Percentiles rank a stretch among this genome's conserved stretches.
Evolutionary conservation across 805 yeast species (phyloP).

Genomic region (Metschnikowia santaceciliae): DNA sequence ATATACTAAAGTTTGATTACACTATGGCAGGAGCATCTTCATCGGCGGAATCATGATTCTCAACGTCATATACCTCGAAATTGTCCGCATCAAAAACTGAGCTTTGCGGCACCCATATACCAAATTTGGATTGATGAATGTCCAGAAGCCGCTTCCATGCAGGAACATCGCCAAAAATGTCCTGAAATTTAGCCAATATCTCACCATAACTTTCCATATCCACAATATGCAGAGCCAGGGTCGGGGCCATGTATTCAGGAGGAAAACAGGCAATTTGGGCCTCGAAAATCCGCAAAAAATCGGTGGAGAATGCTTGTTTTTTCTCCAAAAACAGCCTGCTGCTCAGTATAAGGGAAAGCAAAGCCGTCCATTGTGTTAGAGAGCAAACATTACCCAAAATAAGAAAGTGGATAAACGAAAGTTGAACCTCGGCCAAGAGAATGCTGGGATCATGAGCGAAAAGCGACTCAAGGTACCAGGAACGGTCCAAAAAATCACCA

Average conservation of each 20-base stretch:
- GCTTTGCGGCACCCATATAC: background rate
- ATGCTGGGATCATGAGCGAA: constrained; percentile 26
- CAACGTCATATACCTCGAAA: constrained; percentile 24
- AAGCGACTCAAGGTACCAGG: constrained; percentile 50
- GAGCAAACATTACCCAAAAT: constrained; percentile 62
- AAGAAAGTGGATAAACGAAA: constrained; percentile 46
- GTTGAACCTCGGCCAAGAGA: constrained; percentile 52
- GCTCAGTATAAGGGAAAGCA: constrained; percentile 42
- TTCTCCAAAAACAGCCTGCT: constrained; percentile 20
- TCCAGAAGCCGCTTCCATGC: constrained; percentile 17
- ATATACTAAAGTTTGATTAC: background rate
- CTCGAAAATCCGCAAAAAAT: constrained; percentile 28
- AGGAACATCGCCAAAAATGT: constrained; percentile 6
- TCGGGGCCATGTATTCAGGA: constrained; percentile 32
- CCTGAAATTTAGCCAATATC: constrained; percentile 21
- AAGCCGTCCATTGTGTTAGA: constrained; percentile 58
- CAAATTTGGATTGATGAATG: constrained; percentile 7
- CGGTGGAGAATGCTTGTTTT: constrained; percentile 22
- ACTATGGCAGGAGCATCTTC: constrained; percentile 29
- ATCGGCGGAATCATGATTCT: constrained; percentile 21
- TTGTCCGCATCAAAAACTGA: constrained; percentile 13
- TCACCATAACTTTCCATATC: constrained; percentile 17
- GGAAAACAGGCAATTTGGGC: constrained; percentile 41
- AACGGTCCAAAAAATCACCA: constrained; percentile 52
- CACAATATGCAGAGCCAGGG: constrained; percentile 16